phyloP scores from a whole-genome alignment of 2,329 filamentous ascomycete species.

The Tolypocladium sp. region DNA sequence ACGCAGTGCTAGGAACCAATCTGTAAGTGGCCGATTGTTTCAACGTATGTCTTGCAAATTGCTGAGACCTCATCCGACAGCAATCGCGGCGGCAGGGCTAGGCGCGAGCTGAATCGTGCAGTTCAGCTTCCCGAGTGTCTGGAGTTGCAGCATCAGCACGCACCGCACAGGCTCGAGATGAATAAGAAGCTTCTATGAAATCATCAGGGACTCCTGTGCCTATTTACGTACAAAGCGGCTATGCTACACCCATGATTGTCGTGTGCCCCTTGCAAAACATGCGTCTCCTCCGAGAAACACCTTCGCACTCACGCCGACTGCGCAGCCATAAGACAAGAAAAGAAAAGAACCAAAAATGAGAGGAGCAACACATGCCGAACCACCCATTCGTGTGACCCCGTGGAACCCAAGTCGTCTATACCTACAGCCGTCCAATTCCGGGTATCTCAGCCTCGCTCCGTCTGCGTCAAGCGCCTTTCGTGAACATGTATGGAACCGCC shows the following conservation, averaged over 20 bases:
- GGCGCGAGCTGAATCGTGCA: background rate
- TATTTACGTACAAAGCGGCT: background rate
- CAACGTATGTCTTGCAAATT: background rate
- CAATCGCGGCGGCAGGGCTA: background rate
- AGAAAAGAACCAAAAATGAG: constrained; percentile 6
- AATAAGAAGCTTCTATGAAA: background rate
- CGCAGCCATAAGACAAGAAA: background rate
- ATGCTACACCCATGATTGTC: background rate
- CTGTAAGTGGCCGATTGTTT: constrained; percentile 11
- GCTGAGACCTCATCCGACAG: background rate
- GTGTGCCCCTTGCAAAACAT: background rate
- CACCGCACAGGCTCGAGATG: background rate
- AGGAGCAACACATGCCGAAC: constrained; percentile 8
- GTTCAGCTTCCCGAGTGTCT: background rate
- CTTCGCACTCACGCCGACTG: background rate
- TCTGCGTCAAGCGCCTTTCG: background rate
- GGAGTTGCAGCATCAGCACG: background rate
- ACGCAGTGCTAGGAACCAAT: constrained; percentile 24
- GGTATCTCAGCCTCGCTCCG: constrained; percentile 22
- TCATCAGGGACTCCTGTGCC: background rate
- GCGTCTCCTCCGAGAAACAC: background rate
- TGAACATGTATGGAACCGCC: background rate
- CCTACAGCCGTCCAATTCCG: constrained; percentile 16
- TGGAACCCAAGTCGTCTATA: constrained; percentile 23
- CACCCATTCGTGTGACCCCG: constrained; percentile 10